Evolutionary conservation across 352 stramenopile species (phyloP).

Genomic region (Phytopythium cucurbitacearum): DNA sequence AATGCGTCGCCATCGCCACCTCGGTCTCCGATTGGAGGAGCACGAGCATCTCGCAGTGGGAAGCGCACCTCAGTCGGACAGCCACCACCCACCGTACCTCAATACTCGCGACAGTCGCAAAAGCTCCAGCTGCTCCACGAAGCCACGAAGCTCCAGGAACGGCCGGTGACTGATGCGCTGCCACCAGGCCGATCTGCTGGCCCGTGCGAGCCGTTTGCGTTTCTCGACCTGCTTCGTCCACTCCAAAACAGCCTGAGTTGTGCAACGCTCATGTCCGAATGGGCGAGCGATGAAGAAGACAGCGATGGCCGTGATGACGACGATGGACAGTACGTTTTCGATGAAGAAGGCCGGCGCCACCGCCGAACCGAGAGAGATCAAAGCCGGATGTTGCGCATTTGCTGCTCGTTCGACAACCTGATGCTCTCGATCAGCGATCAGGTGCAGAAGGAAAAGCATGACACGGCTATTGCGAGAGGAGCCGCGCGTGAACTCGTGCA

Average conservation of each 20-base stretch:
- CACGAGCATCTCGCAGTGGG: neutral
- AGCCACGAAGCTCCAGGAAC: conserved; percentile 12
- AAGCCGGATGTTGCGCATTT: conserved; percentile 59
- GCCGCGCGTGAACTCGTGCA: conserved; percentile 37
- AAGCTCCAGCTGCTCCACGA: conserved; percentile 27
- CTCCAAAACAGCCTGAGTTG: conserved; percentile 58
- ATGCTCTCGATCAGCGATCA: conserved; percentile 46
- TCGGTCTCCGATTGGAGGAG: conserved; percentile 1
- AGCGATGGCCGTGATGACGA: neutral
- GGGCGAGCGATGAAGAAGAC: conserved; percentile 33
- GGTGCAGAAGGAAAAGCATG: conserved; percentile 44
- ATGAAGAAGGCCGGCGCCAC: conserved; percentile 11
- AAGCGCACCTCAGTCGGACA: neutral
- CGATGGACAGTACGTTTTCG: conserved; percentile 4
- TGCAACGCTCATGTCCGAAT: conserved; percentile 25
- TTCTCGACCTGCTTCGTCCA: conserved; percentile 48
- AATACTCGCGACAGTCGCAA: conserved; percentile 31
- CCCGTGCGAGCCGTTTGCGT: conserved; percentile 8
- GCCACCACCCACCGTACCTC: neutral
- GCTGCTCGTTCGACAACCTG: conserved; percentile 64
- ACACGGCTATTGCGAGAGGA: conserved; percentile 35
- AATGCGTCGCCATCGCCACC: conserved; percentile 11
- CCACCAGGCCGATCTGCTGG: no score
- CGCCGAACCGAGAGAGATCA: conserved; percentile 40
- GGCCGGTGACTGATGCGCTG: neutral